Conservation (phyloP, 441 rosid species). For the Erodium trifolium region DNA sequence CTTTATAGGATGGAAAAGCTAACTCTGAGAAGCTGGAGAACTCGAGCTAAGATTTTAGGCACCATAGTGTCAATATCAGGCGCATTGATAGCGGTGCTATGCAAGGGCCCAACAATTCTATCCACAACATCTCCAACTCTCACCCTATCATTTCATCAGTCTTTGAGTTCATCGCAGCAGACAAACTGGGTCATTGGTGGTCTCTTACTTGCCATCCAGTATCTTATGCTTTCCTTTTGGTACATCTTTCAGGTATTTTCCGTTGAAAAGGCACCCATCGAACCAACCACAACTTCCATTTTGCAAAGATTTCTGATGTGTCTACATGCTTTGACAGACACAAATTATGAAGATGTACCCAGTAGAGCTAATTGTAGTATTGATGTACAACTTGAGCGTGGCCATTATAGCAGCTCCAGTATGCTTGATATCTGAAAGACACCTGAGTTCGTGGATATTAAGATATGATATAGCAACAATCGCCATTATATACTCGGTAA, state of each 20-base stretch:
- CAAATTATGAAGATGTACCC: slow-evolving; percentile 35
- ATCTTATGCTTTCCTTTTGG: slow-evolving; percentile 54
- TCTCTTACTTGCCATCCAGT: slow-evolving; percentile 45
- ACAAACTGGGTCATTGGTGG: slow-evolving; percentile 57
- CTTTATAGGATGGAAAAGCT: slow-evolving; percentile 53
- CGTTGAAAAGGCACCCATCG: background rate
- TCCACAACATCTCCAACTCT: slow-evolving; percentile 9
- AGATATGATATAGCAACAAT: slow-evolving; percentile 6
- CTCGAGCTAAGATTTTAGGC: slow-evolving; percentile 28
- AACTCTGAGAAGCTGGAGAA: slow-evolving; percentile 38
- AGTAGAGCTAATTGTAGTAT: slow-evolving; percentile 4
- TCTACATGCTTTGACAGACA: slow-evolving; percentile 27
- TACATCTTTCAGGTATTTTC: slow-evolving; percentile 58
- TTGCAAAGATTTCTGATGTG: background rate
- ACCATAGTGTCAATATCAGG: slow-evolving; percentile 20
- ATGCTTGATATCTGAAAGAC: slow-evolving; percentile 4
- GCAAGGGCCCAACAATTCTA: slow-evolving; percentile 22
- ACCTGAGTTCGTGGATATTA: background rate
- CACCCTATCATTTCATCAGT: background rate
- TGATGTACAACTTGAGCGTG: background rate
- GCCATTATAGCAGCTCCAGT: slow-evolving; percentile 8
- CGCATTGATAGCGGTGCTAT: slow-evolving; percentile 37
- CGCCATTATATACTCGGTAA: slow-evolving; percentile 24
- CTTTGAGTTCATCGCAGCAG: background rate
- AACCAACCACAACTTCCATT: too few relatives aligned